Percentiles rank a stretch among this genome's conserved stretches.
These are phyloP conservation scores for Rhodamnia rubescens DNA, from an alignment of 345 rosid genomes.

Conservation along the genomic window DNA sequence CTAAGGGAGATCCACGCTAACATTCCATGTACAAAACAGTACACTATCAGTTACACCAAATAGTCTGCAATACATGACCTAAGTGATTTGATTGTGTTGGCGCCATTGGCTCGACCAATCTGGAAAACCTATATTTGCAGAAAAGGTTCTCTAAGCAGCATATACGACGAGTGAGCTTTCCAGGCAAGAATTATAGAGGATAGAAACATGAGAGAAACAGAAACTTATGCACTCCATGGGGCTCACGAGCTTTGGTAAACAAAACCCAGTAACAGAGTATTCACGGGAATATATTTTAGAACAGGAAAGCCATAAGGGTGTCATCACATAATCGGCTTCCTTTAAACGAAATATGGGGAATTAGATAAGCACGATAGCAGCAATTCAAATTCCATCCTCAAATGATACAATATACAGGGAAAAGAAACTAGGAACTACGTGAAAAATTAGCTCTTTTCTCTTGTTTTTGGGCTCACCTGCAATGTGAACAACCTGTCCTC, in stretches of 20 bases:
- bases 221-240: neutral
- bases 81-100: neutral
- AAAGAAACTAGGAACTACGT: neutral
- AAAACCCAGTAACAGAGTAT: neutral
- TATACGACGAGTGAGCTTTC: neutral
- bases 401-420: neutral
- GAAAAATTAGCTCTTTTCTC: neutral
- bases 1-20: neutral
- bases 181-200: neutral
- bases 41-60: neutral
- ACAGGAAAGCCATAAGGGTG: neutral
- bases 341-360: neutral
- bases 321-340: neutral
- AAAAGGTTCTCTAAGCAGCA: neutral
- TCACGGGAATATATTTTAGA: neutral
- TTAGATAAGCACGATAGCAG: neutral
- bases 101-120: neutral
- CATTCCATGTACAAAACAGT: neutral
- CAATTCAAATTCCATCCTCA: neutral
- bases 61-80: neutral
- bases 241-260: neutral
- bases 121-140: neutral
- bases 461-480: conserved; percentile 14
- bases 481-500: conserved; percentile 37
- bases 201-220: neutral